phyloP scores from a whole-genome alignment of 2,329 filamentous ascomycete species.

The Emmonsiellopsis sp. region DNA sequence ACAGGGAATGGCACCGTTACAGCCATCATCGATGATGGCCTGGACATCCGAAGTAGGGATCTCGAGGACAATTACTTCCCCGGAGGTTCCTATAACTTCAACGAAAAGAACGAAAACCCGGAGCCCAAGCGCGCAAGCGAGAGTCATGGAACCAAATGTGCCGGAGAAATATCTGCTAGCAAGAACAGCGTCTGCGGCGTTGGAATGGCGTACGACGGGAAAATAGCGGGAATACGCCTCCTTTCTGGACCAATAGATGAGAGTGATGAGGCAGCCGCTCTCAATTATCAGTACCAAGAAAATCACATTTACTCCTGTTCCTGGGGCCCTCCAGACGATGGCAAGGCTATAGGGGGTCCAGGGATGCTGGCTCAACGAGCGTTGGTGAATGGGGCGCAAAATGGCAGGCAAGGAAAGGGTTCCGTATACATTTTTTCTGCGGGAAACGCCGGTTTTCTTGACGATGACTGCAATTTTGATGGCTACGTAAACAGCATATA shows the following conservation, averaged over 20 bases:
- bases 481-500: constrained; percentile 99
- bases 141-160: constrained; percentile 84
- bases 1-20: constrained; percentile 84
- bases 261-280: constrained; percentile 79
- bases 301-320: constrained; percentile 99
- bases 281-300: constrained; percentile 84
- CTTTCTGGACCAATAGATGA: constrained; percentile 84
- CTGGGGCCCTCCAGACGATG: constrained; percentile 94
- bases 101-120: constrained; percentile 70
- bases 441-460: constrained; percentile 77
- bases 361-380: constrained; percentile 79
- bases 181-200: constrained; percentile 88
- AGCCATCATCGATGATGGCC: constrained; percentile 88
- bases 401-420: constrained; percentile 72
- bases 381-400: constrained; percentile 85
- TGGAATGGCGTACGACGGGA: constrained; percentile 89
- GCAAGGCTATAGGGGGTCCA: constrained; percentile 85
- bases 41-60: constrained; percentile 93
- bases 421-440: constrained; percentile 96
- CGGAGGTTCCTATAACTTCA: constrained; percentile 90
- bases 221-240: constrained; percentile 84
- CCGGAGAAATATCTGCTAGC: constrained; percentile 87
- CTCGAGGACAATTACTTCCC: constrained; percentile 90
- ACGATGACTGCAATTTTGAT: constrained; percentile 98
- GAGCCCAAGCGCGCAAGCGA: constrained; percentile 77